Base-by-base conservation (phyloP, 73 alveolate species). In the Paramecium bursaria region DNA sequence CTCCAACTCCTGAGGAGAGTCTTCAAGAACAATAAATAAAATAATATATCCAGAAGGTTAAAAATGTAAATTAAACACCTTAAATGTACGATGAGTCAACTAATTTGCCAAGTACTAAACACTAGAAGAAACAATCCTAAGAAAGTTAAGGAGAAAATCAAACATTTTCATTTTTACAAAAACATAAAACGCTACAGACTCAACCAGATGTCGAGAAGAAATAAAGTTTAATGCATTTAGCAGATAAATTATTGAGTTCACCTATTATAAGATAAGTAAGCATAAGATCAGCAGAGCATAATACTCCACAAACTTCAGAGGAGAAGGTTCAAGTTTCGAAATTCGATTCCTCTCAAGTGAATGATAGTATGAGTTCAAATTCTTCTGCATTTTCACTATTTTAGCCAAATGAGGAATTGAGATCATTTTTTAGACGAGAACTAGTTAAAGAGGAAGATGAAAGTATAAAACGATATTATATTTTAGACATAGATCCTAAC, bases 311-410 rank as follows among this genome's bases (percentile, higher is more conserved):
- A 17, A 7, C 49, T 39, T 39, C 49, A 7, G 11, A 11, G 49
- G 44, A 67, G 22, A 42, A 67, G 11, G 82, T 67, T 35, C 50
- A 67, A 5, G 82, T 67, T 35, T 67, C 82, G 19, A 25, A 67
- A 6, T 67, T 67, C 44, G 82, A 67, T 11, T 29, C 21, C 19
- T 31, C n/a, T n/a, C 33, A 67, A 44, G 82, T 67, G 44, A 39
- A 4, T 2, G 2, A 7, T 67, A 39, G 60, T 21, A 67, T 67
- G 54, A 67, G 60, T 35, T 67, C 82, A 31, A 67, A 67, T 42
- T 67, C 82, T 1, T 25, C 50, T 67, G 82, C 82, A 4, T 67
- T 67, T 67, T 67, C 82, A 39, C 55, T 67, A 39, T 67, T 67
- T 15, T 42, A 67, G 22, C 82, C 82, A 42, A 67, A 67, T 39